These are phyloP conservation scores for Picea engelmannii DNA, from an alignment of 83 land plant species.

Conservation along the genomic window DNA sequence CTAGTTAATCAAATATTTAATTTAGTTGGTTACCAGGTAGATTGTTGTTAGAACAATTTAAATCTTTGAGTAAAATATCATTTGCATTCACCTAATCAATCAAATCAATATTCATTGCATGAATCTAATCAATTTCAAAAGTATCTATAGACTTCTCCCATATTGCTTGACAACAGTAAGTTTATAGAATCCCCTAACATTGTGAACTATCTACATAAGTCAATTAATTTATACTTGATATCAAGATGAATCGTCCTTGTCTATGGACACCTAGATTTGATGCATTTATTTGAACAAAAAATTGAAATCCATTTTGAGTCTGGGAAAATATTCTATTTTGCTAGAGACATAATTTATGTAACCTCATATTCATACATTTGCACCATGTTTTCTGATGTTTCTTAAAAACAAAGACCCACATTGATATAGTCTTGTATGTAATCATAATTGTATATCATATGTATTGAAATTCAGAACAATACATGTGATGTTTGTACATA, in stretches of 20 bases:
- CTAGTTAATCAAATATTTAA: not conserved
- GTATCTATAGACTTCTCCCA: not conserved
- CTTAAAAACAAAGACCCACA: no score
- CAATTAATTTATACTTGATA: not conserved
- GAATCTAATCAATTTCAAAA: not conserved
- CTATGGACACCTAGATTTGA: not conserved
- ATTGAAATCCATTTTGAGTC: no score
- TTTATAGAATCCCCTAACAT: not conserved
- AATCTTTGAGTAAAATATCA: not conserved
- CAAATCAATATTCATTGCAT: not conserved
- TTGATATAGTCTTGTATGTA: no score
- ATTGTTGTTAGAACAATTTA: not conserved
- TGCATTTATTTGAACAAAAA: no score
- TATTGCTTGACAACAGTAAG: not conserved
- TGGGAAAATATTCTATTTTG: no score
- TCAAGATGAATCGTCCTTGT: not conserved
- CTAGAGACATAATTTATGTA: no score
- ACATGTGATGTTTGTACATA: no score
- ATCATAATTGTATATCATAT: no score
- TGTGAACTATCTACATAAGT: not conserved
- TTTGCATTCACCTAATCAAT: not conserved
- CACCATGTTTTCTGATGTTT: no score
- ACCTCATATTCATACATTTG: no score
- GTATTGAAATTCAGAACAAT: no score
- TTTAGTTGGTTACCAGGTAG: not conserved